Base-by-base conservation (phyloP, 2,329 filamentous ascomycete genomes). In the Diaporthe sp. region DNA sequence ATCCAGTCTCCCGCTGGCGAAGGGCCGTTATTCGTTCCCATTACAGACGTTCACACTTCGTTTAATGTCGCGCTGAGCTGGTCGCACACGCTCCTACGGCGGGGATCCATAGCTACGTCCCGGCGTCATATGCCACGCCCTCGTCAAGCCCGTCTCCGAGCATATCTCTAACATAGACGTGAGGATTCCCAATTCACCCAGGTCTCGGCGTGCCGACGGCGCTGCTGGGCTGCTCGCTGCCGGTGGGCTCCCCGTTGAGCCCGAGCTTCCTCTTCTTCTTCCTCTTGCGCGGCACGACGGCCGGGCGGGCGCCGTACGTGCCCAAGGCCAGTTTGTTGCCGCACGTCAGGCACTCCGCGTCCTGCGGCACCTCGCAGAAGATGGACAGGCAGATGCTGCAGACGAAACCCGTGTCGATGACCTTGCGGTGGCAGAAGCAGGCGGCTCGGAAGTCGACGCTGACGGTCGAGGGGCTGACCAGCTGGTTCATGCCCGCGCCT, bases 321-420 rank as follows among this genome's bases (percentile, higher is more conserved):
- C 93, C 93, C n/a, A 96, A 85, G n/a, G 91, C 88, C 40, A 98
- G 86, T 79, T 91, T 90, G 4, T 94, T 96, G 2, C 94, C 95
- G 82, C 95, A 98, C 0, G 95, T 97, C 77, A 97, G 85, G 82
- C 95, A 98, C 77, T 92, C 90, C 3, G 90, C 91, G 69, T 90
- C 89, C 4, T 84, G 83, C 1, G 89, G 90, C 1, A 89, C 83
- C 79, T 90, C 87, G 85, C 95, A 98, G 82, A 97, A 98, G 79
- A 97, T 99, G 83, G 95, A 97, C 58, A 99, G 87, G 81, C 97
- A 99, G 78, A 99, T 95, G 76, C 95, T 97, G 86, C 97, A 99
- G 50, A 99, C 96, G 82, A 95, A 99, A 12, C 96, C 97, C 1
- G 96, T 91, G 83, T 98, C 95, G 57, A 99, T 93, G 28, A 98